Base-by-base conservation (phyloP, 805 yeast species). In the Suhomyces canberraensis region DNA sequence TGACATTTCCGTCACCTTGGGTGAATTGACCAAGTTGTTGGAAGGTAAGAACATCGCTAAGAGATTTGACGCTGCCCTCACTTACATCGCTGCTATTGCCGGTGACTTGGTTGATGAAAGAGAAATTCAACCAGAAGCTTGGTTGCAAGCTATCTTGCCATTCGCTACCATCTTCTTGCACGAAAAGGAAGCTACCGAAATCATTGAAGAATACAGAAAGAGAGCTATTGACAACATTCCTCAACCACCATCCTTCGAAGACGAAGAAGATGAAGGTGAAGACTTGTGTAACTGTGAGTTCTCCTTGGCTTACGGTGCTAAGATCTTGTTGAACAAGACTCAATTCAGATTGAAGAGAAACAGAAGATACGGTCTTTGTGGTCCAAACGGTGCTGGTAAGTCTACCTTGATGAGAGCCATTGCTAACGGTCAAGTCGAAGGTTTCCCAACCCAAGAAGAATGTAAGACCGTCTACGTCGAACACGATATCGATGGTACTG, bases 221-320 rank as follows among this genome's bases (percentile, higher is more conserved):
- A 75, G 83, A 75, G 91, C 98, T 54, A 84, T 93, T 65, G 96
- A 89, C 77, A 93, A 93, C 90, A 91, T 93, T 60, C 98, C 98
- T 64, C 84, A 79, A 60, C 93, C 95, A 61, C 95, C 96, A 64
- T 72, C 81, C 62, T 89, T 89, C 73, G 98, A 91, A 75, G 97
- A 90, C 62, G 91, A 84, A 72, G 93, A 84, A 66, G 97, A 89
- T 66, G 98, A 93, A 67, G 98, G 98, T 77, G 98, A 93, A 79
- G 98, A 93, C 69, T 80, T 93, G 66, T 93, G 98, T 84, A 93
- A 93, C 95, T 91, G 98, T 85, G 98, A 93, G 83, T 93, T 93
- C 90, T 93, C 98, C 45, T 81, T 93, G 64, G 99, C 99, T 71
- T 93, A 93, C 75, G 99, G 98, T 91, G 98, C 98, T 64, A 93